phyloP scores from a whole-genome alignment of 352 stramenopile species.

The Elongisporangium undulatum region DNA sequence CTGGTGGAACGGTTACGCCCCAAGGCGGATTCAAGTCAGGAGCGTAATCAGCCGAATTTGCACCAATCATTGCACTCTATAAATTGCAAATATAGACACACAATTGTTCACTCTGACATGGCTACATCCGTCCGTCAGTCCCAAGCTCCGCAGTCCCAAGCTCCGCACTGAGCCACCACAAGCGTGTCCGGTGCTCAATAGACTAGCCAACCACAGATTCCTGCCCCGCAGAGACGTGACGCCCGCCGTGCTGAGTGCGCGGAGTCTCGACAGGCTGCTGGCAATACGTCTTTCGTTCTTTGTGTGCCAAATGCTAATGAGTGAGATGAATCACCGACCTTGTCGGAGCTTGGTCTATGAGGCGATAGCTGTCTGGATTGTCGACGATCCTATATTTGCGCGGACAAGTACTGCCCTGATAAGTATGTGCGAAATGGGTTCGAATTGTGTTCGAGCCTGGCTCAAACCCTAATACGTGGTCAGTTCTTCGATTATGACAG shows the following conservation, averaged over 20 bases:
- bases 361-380: slow-evolving; percentile 3
- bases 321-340: too few species aligned
- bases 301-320: too few species aligned
- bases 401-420: slow-evolving; percentile 9
- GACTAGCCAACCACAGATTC: slow-evolving; percentile 65
- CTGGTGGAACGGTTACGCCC: slow-evolving; percentile 2
- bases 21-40: background rate
- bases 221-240: slow-evolving; percentile 55
- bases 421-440: slow-evolving; percentile 9
- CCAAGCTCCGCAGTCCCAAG: slow-evolving; percentile 25
- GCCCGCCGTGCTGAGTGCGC: slow-evolving; percentile 33
- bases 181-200: slow-evolving; percentile 62
- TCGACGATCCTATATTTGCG: slow-evolving; percentile 3
- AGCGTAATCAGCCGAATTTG: too few species aligned
- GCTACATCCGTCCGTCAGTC: slow-evolving; percentile 34
- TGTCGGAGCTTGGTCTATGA: background rate
- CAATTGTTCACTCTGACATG: slow-evolving; percentile 16
- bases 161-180: slow-evolving; percentile 34
- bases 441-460: slow-evolving; percentile 16
- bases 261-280: slow-evolving; percentile 36
- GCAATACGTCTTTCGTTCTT: slow-evolving; percentile 3
- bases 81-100: background rate
- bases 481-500: too few species aligned
- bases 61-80: too few species aligned
- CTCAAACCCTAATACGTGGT: too few species aligned